Evolutionary conservation across 768 basidiomycete species (phyloP), one percentile per base, ranked within the genome.

Genomic region (Melanogaster broomeanus): DNA sequence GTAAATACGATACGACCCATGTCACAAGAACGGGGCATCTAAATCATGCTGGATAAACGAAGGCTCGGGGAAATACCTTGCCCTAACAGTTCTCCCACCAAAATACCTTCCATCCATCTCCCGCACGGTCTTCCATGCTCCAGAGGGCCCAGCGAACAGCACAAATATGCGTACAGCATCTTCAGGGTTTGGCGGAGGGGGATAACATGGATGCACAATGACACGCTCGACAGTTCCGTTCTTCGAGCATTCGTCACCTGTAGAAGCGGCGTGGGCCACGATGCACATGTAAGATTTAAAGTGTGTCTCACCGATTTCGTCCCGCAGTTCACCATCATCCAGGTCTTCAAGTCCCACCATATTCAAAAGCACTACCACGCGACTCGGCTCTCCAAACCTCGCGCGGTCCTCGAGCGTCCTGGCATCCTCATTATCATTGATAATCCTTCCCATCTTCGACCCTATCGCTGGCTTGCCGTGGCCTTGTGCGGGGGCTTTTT

Each of bases 41-140:
- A 89, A 68, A 53, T 79, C 73, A 42, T 74, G 74, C 37, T 67
- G 74, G 16, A 61, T 57, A 61, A 87, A 91, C 39, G 69, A 63
- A 22, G 51, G 51, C 63, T 93, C 90, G 0, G 87, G 74, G 63
- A 86, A 95, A 65, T 94, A 95, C 60, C 87, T 76, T 37, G 93
- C 93, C 39, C 87, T 77, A 27, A 96, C 90, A 15, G 80, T 79
- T 57, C 87, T 78, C 10, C 96, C 96, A 12, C 90, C 94, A 63
- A 98, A 98, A 65, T 82, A 96, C 25, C 95, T 78, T 19, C 93
- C 96, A 61, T 98, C 93, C 46, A 98, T 77, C 66, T 96, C 93
- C 42, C 93, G 82, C 3, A 95, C 91, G 0, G 93, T 94, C 70
- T 93, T 92, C 95, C 94, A 98, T 6, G 95, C 96, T 11, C 93